Evolutionary conservation across 2,329 filamentous ascomycete species (phyloP).

Genomic region (Aspergillus ochraceus): DNA sequence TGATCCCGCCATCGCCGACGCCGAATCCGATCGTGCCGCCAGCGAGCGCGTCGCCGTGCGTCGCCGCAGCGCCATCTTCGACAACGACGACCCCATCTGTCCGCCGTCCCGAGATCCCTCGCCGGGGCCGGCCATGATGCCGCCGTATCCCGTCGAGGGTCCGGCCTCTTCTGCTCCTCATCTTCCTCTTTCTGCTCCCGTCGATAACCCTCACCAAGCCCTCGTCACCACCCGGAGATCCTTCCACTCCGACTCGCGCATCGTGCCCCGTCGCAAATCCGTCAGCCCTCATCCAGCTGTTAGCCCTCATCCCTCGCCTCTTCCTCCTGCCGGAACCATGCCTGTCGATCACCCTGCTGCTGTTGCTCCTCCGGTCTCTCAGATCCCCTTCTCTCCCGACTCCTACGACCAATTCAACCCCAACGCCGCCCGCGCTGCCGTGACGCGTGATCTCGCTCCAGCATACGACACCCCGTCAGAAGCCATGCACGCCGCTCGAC

Average conservation of each 20-base stretch:
- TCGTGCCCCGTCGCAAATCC: conserved; percentile 56
- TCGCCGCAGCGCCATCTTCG: conserved; percentile 27
- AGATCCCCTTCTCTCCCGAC: conserved; percentile 61
- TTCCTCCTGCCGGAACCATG: not conserved
- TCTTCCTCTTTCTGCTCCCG: conserved; percentile 14
- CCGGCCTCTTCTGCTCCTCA: conserved; percentile 17
- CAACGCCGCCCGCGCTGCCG: conserved; percentile 33
- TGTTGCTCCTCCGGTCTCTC: conserved; percentile 31
- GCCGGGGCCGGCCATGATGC: conserved; percentile 18
- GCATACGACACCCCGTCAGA: conserved; percentile 41
- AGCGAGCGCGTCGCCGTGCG: conserved; percentile 27
- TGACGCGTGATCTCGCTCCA: conserved; percentile 32
- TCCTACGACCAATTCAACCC: conserved; percentile 62
- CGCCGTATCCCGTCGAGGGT: conserved; percentile 31
- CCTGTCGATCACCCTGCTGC: not conserved
- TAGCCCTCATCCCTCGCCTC: conserved; percentile 29
- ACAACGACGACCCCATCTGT: conserved; percentile 26
- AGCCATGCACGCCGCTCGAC: conserved; percentile 39
- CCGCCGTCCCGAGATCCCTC: conserved; percentile 21
- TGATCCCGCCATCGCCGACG: conserved; percentile 32
- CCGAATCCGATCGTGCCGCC: conserved; percentile 28
- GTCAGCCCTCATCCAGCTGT: conserved; percentile 56
- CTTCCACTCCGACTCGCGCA: conserved; percentile 34
- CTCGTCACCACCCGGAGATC: conserved; percentile 23
- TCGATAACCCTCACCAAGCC: conserved; percentile 25